phyloP scores from a whole-genome alignment of 2,329 filamentous ascomycete species.

The Ophioceras dolichostomum region DNA sequence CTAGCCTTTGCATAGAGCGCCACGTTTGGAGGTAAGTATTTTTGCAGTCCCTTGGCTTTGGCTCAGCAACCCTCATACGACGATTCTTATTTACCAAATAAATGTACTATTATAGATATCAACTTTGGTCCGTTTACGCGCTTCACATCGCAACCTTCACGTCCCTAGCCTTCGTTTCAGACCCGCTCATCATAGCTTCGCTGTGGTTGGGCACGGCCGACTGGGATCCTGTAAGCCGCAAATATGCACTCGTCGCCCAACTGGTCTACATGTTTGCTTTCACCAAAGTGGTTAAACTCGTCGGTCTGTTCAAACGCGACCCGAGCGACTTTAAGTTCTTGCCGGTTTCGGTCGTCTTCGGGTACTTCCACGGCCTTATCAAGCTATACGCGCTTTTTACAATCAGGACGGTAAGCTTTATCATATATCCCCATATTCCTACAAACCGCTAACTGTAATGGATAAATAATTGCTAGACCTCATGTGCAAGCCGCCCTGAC shows the following conservation, averaged over 20 bases:
- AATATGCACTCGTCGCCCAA: conserved; percentile 47
- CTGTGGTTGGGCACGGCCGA: conserved; percentile 56
- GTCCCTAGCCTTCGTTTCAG: conserved; percentile 70
- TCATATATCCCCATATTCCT: too few relatives aligned
- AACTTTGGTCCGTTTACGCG: conserved; percentile 88
- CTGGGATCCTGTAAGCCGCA: conserved; percentile 42
- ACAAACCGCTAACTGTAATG: too few relatives aligned
- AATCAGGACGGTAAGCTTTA: conserved; percentile 64
- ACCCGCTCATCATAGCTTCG: conserved; percentile 58
- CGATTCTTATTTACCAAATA: too few relatives aligned
- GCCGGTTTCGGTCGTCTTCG: conserved; percentile 79
- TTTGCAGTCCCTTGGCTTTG: too few relatives aligned
- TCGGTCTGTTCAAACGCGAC: conserved; percentile 76
- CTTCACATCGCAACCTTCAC: conserved; percentile 88
- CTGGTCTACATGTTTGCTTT: conserved; percentile 65
- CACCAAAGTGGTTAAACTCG: conserved; percentile 82
- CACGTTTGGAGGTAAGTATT: conserved; percentile 85
- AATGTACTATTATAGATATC: too few relatives aligned
- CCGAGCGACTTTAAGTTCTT: conserved; percentile 70
- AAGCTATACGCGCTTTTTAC: conserved; percentile 82
- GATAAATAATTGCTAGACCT: too few relatives aligned
- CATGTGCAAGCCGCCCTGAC: conserved; percentile 88
- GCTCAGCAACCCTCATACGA: too few relatives aligned
- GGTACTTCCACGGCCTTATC: conserved; percentile 85
- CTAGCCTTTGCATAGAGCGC: conserved; percentile 72